These are phyloP conservation scores for Erodium trifolium DNA, from an alignment of 441 rosid species.

Conservation along the genomic window DNA sequence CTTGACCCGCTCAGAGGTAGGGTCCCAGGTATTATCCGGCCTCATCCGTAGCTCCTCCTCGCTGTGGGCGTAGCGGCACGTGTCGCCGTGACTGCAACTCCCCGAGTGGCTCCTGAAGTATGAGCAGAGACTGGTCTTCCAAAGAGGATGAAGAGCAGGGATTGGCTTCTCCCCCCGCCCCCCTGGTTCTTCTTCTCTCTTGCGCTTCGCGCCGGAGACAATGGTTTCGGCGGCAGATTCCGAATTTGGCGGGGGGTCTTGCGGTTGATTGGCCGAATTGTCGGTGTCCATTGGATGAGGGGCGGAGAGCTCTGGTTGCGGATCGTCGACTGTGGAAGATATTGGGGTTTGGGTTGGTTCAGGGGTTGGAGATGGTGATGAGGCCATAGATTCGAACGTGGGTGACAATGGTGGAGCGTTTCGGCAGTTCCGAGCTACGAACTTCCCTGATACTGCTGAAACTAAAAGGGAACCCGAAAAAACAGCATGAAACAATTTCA, in stretches of 20 bases:
- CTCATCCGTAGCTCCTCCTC: conserved; percentile 79
- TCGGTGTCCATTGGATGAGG: background rate
- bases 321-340: background rate
- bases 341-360: background rate
- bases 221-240: background rate
- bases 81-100: conserved; percentile 60
- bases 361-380: background rate
- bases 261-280: background rate
- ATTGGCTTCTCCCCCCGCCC: conserved; percentile 16
- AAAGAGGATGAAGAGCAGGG: conserved; percentile 30
- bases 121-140: conserved; percentile 82
- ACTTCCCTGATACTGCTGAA: background rate
- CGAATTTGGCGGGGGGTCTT: background rate
- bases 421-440: background rate
- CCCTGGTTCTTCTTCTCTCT: conserved; percentile 31
- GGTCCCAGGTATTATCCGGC: conserved; percentile 85
- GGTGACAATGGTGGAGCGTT: background rate
- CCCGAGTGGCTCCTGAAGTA: conserved; percentile 57
- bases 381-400: background rate
- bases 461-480: background rate
- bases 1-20: conserved; percentile 78
- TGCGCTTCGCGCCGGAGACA: conserved; percentile 50
- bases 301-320: background rate
- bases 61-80: conserved; percentile 79
- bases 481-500: background rate